Conservation (phyloP, 208 protist genomes). For the Acanthamoeba royreba region DNA sequence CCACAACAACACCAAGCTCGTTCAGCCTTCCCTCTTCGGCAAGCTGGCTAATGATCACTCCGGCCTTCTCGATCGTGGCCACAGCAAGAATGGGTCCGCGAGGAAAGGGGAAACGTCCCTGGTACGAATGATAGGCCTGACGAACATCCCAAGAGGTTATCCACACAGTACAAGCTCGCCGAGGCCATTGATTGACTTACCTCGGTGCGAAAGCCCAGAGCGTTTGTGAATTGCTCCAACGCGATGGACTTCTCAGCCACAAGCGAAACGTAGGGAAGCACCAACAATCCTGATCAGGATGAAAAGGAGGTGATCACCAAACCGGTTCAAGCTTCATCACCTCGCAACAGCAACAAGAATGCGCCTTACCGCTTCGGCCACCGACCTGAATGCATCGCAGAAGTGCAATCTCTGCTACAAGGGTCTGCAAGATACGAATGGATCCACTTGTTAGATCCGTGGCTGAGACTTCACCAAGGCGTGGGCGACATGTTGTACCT, state of each 20-base stretch:
- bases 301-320: background rate
- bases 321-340: background rate
- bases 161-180: too few species aligned
- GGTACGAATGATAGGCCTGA: background rate
- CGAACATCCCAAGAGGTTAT: background rate
- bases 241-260: background rate
- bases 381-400: background rate
- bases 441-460: too few species aligned
- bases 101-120: background rate
- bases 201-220: background rate
- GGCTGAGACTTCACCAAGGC: background rate
- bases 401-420: background rate
- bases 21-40: conserved; percentile 61
- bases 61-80: conserved; percentile 55
- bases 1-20: conserved; percentile 75
- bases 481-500: background rate
- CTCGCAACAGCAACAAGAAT: background rate
- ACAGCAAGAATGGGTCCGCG: background rate
- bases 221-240: background rate
- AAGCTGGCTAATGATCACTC: conserved; percentile 71
- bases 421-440: background rate
- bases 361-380: background rate
- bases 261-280: background rate
- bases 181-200: background rate
- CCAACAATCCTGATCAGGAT: background rate